These are phyloP conservation scores for Metschnikowia santaceciliae DNA, from an alignment of 805 yeast genomes.

Conservation along the genomic window DNA sequence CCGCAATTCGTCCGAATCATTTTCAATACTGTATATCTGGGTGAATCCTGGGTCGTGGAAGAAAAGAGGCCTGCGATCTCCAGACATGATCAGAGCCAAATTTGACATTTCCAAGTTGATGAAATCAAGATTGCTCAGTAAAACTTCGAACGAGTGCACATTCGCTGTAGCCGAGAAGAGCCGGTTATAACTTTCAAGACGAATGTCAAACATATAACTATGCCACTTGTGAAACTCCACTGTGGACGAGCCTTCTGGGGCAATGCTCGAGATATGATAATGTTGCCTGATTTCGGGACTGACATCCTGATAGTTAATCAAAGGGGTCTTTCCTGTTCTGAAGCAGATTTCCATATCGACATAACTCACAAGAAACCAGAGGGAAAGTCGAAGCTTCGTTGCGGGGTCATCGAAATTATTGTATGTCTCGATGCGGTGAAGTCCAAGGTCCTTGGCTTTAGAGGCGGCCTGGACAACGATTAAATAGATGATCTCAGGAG, in stretches of 20 bases:
- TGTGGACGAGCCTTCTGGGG: not conserved
- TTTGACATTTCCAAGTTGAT: conserved; percentile 31
- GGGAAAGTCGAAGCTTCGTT: conserved; percentile 26
- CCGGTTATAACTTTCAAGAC: conserved; percentile 28
- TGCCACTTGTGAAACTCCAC: conserved; percentile 5
- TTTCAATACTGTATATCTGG: not conserved
- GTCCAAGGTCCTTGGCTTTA: conserved; percentile 53
- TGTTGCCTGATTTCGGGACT: conserved; percentile 10
- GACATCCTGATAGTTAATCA: conserved; percentile 38
- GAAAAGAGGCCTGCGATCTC: conserved; percentile 15
- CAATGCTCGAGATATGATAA: not conserved
- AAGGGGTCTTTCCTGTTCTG: conserved; percentile 47
- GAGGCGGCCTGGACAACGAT: conserved; percentile 45
- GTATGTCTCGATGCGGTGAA: conserved; percentile 48
- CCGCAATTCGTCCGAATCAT: conserved; percentile 8
- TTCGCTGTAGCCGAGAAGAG: conserved; percentile 31
- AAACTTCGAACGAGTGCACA: conserved; percentile 15
- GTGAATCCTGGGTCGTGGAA: conserved; percentile 10
- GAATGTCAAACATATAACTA: conserved; percentile 13
- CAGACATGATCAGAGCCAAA: conserved; percentile 19
- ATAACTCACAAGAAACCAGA: conserved; percentile 50
- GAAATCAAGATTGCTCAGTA: conserved; percentile 21
- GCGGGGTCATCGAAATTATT: conserved; percentile 17
- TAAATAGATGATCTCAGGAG: conserved; percentile 27
- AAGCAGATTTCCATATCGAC: conserved; percentile 43